Evolutionary conservation across 192 early-diverging fungal species (phyloP).

Genomic region (Entrophospora sp.): DNA sequence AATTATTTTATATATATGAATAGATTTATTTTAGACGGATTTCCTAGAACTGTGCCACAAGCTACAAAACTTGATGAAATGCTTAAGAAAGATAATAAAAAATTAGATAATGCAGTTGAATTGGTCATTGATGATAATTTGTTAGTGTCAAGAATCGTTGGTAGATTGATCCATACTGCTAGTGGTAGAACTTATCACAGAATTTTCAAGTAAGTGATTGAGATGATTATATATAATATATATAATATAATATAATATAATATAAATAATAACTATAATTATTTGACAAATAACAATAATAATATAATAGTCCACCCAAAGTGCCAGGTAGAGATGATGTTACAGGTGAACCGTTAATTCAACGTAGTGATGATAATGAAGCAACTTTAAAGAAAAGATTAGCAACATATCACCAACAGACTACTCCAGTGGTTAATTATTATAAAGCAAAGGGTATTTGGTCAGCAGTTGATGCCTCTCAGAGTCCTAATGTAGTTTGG

Average conservation of each 20-base stretch:
- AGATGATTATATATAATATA: too few species aligned
- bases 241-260: too few species aligned
- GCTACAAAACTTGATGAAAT: slow-evolving; percentile 98
- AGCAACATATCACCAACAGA: slow-evolving; percentile 74
- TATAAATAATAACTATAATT: too few species aligned
- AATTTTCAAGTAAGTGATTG: slow-evolving; percentile 70
- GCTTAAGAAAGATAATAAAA: slow-evolving; percentile 70
- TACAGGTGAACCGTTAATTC: slow-evolving; percentile 96
- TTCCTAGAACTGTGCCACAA: slow-evolving; percentile 96
- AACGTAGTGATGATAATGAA: slow-evolving; percentile 96
- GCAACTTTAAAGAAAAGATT: slow-evolving; percentile 89
- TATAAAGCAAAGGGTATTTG: slow-evolving; percentile 93
- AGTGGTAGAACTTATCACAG: slow-evolving; percentile 96
- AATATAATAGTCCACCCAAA: slow-evolving; percentile 94
- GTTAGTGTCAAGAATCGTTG: slow-evolving; percentile 92
- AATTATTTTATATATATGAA: too few species aligned
- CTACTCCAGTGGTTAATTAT: slow-evolving; percentile 75
- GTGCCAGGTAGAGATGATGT: slow-evolving; percentile 82
- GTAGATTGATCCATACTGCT: slow-evolving; percentile 88
- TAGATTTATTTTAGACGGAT: slow-evolving; percentile 96
- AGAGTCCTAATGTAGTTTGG: slow-evolving; percentile 86
- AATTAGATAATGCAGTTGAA: slow-evolving; percentile 85
- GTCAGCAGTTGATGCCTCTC: slow-evolving; percentile 85
- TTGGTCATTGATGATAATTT: slow-evolving; percentile 88
- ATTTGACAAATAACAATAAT: too few species aligned